Conservation (phyloP, 805 yeast genomes). For the Candida alai region DNA sequence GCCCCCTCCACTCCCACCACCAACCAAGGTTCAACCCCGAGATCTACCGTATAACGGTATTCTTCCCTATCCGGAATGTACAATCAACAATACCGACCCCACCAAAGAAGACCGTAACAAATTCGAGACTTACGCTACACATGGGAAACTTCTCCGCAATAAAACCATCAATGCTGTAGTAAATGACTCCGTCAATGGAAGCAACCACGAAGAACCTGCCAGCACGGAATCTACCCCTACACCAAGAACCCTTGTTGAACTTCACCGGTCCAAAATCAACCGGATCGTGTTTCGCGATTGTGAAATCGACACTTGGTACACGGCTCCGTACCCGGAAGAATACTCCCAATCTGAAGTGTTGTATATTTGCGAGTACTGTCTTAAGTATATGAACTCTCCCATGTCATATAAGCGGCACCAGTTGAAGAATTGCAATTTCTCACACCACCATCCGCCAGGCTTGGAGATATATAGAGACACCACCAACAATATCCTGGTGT, state of each 20-base stretch:
- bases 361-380: conserved; percentile 79
- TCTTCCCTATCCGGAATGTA: conserved; percentile 53
- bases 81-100: conserved; percentile 61
- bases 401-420: conserved; percentile 66
- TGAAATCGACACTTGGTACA: conserved; percentile 88
- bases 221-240: conserved; percentile 8
- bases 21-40: too few species aligned
- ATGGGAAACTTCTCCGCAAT: conserved; percentile 35
- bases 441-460: conserved; percentile 62
- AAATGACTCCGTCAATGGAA: too few species aligned
- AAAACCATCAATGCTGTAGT: background rate
- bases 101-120: conserved; percentile 43
- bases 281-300: conserved; percentile 66
- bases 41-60: conserved; percentile 71
- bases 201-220: background rate
- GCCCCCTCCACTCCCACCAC: too few species aligned
- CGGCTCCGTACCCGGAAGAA: conserved; percentile 90
- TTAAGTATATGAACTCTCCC: conserved; percentile 72
- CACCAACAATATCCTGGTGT: conserved; percentile 26
- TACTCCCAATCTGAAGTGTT: conserved; percentile 59
- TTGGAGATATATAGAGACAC: conserved; percentile 38
- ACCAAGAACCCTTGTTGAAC: conserved; percentile 6
- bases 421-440: conserved; percentile 58
- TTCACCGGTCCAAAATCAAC: conserved; percentile 37
- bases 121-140: conserved; percentile 41